Conservation (phyloP, 306 rosid species). For the Oemleria cerasiformis region DNA sequence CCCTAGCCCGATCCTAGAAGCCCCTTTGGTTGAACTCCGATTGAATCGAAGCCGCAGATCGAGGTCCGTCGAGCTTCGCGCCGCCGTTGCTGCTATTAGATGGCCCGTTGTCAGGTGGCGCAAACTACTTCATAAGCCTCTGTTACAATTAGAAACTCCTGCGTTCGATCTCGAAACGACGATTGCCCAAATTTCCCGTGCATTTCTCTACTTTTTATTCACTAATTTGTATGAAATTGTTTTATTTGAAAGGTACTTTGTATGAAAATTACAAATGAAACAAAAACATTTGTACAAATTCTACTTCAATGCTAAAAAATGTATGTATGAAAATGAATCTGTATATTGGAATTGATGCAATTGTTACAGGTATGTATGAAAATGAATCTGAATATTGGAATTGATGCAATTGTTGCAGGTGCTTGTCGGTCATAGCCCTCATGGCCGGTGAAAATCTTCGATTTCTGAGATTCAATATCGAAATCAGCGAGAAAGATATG, state of each 20-base stretch:
- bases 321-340: too few species aligned
- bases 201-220: slow-evolving; percentile 31
- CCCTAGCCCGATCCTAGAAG: slow-evolving; percentile 84
- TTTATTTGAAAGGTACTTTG: too few species aligned
- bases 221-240: not conserved
- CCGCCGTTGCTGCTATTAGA: slow-evolving; percentile 30
- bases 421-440: too few species aligned
- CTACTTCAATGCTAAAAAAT: not conserved
- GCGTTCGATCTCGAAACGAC: slow-evolving; percentile 84
- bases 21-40: slow-evolving; percentile 75
- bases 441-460: too few species aligned
- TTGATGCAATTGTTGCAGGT: too few species aligned
- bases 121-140: slow-evolving; percentile 60
- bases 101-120: slow-evolving; percentile 29
- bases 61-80: slow-evolving; percentile 69
- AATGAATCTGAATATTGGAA: too few species aligned
- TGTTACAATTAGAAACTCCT: slow-evolving; percentile 60
- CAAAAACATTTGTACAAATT: not conserved
- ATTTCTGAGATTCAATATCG: too few species aligned
- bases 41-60: slow-evolving; percentile 68
- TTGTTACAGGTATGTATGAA: too few species aligned
- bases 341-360: too few species aligned
- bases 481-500: too few species aligned
- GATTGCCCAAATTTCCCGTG: slow-evolving; percentile 60
- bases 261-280: not conserved